Evolutionary conservation across 1,139 yeast species (phyloP), one percentile per base, ranked within the genome.

Genomic region (Debaryomyces udenii): DNA sequence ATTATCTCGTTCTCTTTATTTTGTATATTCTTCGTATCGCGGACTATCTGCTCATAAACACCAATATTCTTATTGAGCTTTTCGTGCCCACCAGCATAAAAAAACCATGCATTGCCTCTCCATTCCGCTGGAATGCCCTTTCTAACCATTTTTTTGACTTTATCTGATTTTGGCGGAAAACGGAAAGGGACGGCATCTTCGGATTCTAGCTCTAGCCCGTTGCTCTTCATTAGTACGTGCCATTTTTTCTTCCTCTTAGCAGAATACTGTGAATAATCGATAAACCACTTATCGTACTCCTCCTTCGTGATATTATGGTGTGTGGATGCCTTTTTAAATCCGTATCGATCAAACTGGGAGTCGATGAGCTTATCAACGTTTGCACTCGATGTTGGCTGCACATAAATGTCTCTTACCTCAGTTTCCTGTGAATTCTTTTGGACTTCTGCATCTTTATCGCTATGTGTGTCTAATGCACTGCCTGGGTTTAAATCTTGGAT

Each of bases 61-160:
- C 95, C 96, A 9, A 69, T 69, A 56, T 88, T 80, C 34, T 80
- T 80, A 50, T 80, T 81, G 43, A 88, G 62, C 49, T 76, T 78
- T 43, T 89, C 96, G 46, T 81, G 76, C 2, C 97, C 98, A n/a
- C 84, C 83, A n/a, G 96, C 96, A 61, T 88, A 91, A 68, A 81
- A 85, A 71, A 93, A 93, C 99, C 99, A 93, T 1, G 97, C 97
- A 51, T 80, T 81, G 0, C 98, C 99, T 51, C 99, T 70, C 96
- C 97, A 91, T 59, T 89, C 96, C 0, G 96, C 91, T 0, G 99
- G 98, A 7, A 93, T 84, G 6, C 99, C 99, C 58, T 87, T 85
- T 43, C 98, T 76, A 10, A 93, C 79, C 57, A 88, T 82, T 47
- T 95, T 78, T 57, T 86, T 86, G 47, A 90, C 74, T 53, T 87